These are phyloP conservation scores for Nitzschia sp. DNA, from an alignment of 108 stramenopile species.

Conservation along the genomic window DNA sequence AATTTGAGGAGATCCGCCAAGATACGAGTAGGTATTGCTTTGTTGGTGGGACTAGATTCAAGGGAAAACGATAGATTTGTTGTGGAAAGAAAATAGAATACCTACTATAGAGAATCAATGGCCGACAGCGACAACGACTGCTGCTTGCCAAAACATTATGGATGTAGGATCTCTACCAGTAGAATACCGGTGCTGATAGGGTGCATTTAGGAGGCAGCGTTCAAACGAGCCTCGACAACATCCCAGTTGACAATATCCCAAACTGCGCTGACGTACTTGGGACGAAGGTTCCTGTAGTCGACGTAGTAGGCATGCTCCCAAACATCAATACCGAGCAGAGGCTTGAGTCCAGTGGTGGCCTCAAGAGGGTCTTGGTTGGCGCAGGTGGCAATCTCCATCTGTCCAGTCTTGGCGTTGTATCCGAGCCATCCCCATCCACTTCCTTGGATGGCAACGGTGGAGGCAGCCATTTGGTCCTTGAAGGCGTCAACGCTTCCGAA, in stretches of 20 bases:
- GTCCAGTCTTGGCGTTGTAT: conserved; percentile 74
- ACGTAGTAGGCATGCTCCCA: conserved; percentile 95
- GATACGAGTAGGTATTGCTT: too few relatives aligned
- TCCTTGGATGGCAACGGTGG: conserved; percentile 93
- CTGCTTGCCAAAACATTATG: too few relatives aligned
- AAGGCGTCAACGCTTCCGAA: conserved; percentile 85
- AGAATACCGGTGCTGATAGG: too few relatives aligned
- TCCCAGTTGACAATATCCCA: conserved; percentile 93
- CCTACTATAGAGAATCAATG: too few relatives aligned
- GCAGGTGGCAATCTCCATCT: conserved; percentile 83
- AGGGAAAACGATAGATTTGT: too few relatives aligned
- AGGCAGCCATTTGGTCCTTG: conserved; percentile 71
- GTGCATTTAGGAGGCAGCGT: conserved; percentile 48
- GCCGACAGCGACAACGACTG: too few relatives aligned
- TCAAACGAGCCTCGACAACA: conserved; percentile 71
- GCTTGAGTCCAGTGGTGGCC: conserved; percentile 96
- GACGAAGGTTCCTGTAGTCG: conserved; percentile 95
- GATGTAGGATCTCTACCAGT: too few relatives aligned
- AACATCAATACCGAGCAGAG: conserved; percentile 97
- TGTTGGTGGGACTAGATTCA: too few relatives aligned
- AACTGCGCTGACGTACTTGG: conserved; percentile 93
- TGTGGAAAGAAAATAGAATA: too few relatives aligned
- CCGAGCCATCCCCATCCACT: conserved; percentile 99
- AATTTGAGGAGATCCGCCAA: too few relatives aligned
- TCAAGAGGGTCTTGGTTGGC: conserved; percentile 97